A percentile compares a stretch with the other conserved stretches of the same genome.
These are phyloP conservation scores for Theileria orientalis DNA, from an alignment of 169 alveolate species.

Conservation along the genomic window DNA sequence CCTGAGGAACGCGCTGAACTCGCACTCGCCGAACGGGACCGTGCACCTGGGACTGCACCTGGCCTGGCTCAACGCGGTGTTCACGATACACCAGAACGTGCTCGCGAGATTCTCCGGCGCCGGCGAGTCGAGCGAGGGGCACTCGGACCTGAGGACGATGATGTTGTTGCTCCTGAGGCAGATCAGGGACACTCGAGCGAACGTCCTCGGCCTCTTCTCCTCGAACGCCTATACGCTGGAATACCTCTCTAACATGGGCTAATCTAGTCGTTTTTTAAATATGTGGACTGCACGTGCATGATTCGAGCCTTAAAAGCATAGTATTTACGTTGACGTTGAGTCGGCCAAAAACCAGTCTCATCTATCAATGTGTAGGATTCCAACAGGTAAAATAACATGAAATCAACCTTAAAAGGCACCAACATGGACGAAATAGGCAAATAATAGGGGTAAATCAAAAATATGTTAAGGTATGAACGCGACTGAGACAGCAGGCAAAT, in stretches of 20 bases:
- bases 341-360: too few relatives aligned
- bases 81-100: slow-evolving; percentile 44
- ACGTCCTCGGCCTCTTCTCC: slow-evolving; percentile 40
- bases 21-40: slow-evolving; percentile 57
- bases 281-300: not conserved
- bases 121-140: slow-evolving; percentile 2
- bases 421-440: too few relatives aligned
- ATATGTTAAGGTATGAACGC: too few relatives aligned
- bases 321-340: too few relatives aligned
- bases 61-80: slow-evolving; percentile 52
- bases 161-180: slow-evolving; percentile 59
- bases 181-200: slow-evolving; percentile 55
- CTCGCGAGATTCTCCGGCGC: slow-evolving; percentile 15
- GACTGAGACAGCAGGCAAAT: too few relatives aligned
- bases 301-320: not conserved
- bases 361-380: too few relatives aligned
- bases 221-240: slow-evolving; percentile 56
- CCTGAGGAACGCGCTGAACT: slow-evolving; percentile 39
- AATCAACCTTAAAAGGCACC: too few relatives aligned
- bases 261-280: not conserved
- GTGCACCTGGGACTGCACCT: slow-evolving; percentile 55
- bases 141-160: slow-evolving; percentile 53
- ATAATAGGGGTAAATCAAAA: too few relatives aligned
- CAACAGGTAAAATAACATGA: too few relatives aligned
- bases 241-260: slow-evolving; percentile 12